Conservation (phyloP, 116 monocot genomes). For the Posidonia oceanica region DNA sequence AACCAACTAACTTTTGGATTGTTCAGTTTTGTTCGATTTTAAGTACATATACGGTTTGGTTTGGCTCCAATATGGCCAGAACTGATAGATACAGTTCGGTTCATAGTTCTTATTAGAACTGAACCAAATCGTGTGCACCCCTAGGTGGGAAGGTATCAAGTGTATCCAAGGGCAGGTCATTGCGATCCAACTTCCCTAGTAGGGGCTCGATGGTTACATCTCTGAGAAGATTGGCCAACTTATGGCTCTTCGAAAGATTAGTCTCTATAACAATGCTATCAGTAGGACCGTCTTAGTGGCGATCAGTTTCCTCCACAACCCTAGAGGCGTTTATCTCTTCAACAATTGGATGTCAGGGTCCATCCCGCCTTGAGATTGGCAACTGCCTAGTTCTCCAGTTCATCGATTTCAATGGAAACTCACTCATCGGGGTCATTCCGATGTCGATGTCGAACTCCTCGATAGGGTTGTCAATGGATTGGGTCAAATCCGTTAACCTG, state of each 20-base stretch:
- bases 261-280: slow-evolving; percentile 72
- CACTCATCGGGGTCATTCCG: slow-evolving; percentile 41
- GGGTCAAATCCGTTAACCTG: too few relatives aligned
- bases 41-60: too few relatives aligned
- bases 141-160: slow-evolving; percentile 70
- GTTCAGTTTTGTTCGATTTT: too few relatives aligned
- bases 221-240: slow-evolving; percentile 68
- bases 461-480: too few relatives aligned
- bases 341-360: slow-evolving; percentile 68
- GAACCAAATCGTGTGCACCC: too few relatives aligned
- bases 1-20: too few relatives aligned
- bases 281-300: slow-evolving; percentile 43
- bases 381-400: slow-evolving; percentile 43
- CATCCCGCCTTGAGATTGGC: slow-evolving; percentile 49
- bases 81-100: too few relatives aligned
- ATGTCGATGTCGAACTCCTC: slow-evolving; percentile 21
- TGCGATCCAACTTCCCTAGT: slow-evolving; percentile 77
- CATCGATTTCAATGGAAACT: slow-evolving; percentile 67
- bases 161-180: slow-evolving; percentile 75
- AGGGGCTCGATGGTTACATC: slow-evolving; percentile 42
- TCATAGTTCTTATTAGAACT: too few relatives aligned
- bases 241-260: too few relatives aligned
- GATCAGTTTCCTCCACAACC: slow-evolving; percentile 36
- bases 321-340: slow-evolving; percentile 69
- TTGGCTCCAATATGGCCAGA: too few relatives aligned